A percentile compares a stretch with the other conserved stretches of the same genome.
phyloP scores from a whole-genome alignment of 1,284 basidiomycete species.

The Neolentinus lepideus region DNA sequence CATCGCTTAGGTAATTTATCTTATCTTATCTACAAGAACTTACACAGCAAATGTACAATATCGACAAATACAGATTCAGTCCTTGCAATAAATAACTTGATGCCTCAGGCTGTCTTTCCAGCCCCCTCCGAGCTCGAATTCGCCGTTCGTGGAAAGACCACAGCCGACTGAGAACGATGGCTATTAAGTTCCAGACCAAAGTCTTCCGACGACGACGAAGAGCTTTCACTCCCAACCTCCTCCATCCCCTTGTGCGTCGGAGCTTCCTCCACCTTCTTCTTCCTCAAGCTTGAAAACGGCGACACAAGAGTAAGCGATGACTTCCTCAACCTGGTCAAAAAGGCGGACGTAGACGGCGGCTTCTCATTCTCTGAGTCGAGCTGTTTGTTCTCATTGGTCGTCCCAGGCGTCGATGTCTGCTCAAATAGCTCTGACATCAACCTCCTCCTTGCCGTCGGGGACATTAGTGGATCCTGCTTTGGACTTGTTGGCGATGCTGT shows the following conservation, averaged over 20 bases:
- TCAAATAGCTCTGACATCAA: not conserved
- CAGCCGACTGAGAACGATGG: not conserved
- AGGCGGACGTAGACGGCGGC: not conserved
- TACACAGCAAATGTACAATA: not conserved
- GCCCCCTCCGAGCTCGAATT: not conserved
- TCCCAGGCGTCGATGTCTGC: constrained; percentile 14
- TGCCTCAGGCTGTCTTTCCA: not conserved
- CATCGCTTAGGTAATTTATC: not conserved
- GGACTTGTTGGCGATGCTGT: constrained; percentile 14
- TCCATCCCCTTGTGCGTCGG: not conserved
- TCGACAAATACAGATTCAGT: not conserved
- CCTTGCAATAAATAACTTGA: not conserved
- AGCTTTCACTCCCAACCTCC: not conserved
- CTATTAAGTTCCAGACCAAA: not conserved
- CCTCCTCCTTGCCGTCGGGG: constrained; percentile 5
- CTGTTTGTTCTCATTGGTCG: constrained; percentile 11
- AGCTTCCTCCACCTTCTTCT: not conserved
- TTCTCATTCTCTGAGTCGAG: constrained; percentile 2
- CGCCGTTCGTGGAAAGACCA: not conserved
- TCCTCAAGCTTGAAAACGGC: not conserved
- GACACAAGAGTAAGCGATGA: not conserved
- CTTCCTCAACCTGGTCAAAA: not conserved
- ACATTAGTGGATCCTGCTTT: not conserved
- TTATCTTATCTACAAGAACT: not conserved
- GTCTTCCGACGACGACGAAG: not conserved